These are phyloP conservation scores for Thozetella sp. DNA, from an alignment of 495 filamentous ascomycete genomes.

Conservation along the genomic window DNA sequence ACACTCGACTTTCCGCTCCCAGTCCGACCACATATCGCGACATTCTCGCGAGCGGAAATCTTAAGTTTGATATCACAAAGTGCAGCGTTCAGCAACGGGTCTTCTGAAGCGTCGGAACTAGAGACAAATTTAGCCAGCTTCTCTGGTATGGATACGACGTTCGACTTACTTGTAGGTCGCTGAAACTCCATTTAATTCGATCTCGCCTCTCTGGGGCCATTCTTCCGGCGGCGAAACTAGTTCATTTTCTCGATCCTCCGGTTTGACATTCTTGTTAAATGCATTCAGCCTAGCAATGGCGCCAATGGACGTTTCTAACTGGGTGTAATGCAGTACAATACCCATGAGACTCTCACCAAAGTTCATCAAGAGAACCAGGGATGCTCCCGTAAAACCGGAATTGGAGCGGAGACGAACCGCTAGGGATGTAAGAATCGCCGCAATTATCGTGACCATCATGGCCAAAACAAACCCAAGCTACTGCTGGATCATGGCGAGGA, in stretches of 20 bases:
- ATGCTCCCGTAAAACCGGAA: slow-evolving; percentile 57
- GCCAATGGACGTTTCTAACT: slow-evolving; percentile 49
- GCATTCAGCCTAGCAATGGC: slow-evolving; percentile 54
- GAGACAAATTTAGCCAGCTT: not conserved
- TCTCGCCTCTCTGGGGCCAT: slow-evolving; percentile 23
- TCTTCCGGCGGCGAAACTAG: slow-evolving; percentile 25
- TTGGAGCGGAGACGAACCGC: slow-evolving; percentile 42
- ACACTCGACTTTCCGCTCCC: slow-evolving; percentile 39
- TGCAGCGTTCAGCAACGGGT: slow-evolving; percentile 2
- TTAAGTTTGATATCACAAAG: slow-evolving; percentile 24
- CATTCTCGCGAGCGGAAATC: slow-evolving; percentile 27
- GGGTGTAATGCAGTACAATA: slow-evolving; percentile 26
- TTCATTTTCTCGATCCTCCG: slow-evolving; percentile 36
- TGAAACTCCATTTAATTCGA: slow-evolving; percentile 25
- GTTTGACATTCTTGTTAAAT: slow-evolving; percentile 30
- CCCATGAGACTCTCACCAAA: slow-evolving; percentile 15
- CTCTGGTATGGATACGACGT: not conserved
- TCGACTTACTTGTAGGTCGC: slow-evolving; percentile 22
- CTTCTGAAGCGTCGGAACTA: too few species aligned
- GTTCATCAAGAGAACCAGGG: slow-evolving; percentile 23
- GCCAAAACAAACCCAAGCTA: slow-evolving; percentile 56
- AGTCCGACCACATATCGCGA: slow-evolving; percentile 38
- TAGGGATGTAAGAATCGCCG: slow-evolving; percentile 47
- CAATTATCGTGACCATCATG: slow-evolving; percentile 48
- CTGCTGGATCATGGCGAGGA: slow-evolving; percentile 57